Percentiles rank a stretch among this genome's conserved stretches.
phyloP scores from a whole-genome alignment of 2,329 filamentous ascomycete species.

The Fusarium cicatricum region DNA sequence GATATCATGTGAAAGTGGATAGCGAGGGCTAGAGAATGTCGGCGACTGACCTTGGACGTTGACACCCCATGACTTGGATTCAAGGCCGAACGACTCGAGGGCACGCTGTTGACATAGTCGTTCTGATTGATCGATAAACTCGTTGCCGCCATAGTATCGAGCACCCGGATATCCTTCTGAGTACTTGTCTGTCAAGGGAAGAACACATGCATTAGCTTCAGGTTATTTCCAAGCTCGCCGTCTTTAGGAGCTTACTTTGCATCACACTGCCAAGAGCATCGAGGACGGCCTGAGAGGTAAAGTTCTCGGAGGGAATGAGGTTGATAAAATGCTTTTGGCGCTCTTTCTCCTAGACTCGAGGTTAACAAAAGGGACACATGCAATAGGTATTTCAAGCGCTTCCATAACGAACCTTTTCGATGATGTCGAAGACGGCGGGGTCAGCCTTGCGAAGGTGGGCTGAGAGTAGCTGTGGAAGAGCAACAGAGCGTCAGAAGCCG shows the following conservation, averaged over 20 bases:
- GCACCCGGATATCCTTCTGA: constrained; percentile 98
- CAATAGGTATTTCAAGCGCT: not conserved
- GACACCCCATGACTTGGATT: constrained; percentile 90
- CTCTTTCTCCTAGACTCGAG: constrained; percentile 77
- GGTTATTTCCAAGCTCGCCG: not conserved
- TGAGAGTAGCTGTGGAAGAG: constrained; percentile 74
- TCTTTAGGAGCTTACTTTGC: constrained; percentile 72
- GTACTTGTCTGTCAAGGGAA: constrained; percentile 79
- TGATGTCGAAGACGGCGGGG: constrained; percentile 85
- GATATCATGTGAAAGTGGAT: not conserved
- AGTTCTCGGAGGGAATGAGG: constrained; percentile 94
- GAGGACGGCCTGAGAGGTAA: constrained; percentile 90
- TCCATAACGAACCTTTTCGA: constrained; percentile 75
- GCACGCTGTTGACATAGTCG: constrained; percentile 89
- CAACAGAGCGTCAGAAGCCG: constrained; percentile 22
- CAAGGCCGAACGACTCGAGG: constrained; percentile 84
- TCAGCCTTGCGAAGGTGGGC: constrained; percentile 84
- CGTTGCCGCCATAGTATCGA: constrained; percentile 95
- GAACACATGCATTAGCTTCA: not conserved
- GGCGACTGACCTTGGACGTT: constrained; percentile 83
- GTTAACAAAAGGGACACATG: not conserved
- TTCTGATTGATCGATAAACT: constrained; percentile 93
- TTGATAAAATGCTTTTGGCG: constrained; percentile 99
- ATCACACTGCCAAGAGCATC: constrained; percentile 93
- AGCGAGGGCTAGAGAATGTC: not conserved